Percentiles rank a stretch among this genome's conserved stretches.
These are phyloP conservation scores for Sclerotinia trifoliorum DNA, from an alignment of 2,329 filamentous ascomycete genomes.

Conservation along the genomic window DNA sequence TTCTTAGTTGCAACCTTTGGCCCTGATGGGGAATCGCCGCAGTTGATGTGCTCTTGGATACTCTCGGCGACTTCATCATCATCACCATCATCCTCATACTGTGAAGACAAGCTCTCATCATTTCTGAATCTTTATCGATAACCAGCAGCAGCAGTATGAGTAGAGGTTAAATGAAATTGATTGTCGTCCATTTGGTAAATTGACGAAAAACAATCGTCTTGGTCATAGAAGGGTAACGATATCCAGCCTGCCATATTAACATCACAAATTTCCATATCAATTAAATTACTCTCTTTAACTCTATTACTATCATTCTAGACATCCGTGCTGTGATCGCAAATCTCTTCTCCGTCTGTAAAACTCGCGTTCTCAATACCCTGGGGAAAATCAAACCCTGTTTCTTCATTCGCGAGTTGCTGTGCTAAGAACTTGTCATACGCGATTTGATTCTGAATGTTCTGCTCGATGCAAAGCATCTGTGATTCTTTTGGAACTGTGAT, in stretches of 20 bases:
- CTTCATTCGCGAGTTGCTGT: background rate
- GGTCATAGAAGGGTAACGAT: background rate
- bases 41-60: background rate
- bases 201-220: background rate
- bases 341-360: background rate
- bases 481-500: background rate
- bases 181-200: background rate
- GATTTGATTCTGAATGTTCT: background rate
- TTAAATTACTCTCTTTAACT: background rate
- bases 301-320: background rate
- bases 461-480: background rate
- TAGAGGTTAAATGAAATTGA: too few species aligned
- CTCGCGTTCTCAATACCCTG: background rate
- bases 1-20: too few species aligned
- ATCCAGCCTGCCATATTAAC: background rate
- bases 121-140: too few species aligned
- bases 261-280: background rate
- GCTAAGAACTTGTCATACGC: background rate
- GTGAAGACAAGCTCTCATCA: background rate
- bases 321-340: fast-evolving
- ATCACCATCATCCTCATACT: background rate
- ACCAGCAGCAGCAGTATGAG: fast-evolving
- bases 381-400: background rate
- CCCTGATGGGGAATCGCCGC: too few species aligned
- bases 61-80: background rate